A percentile compares a stretch with the other conserved stretches of the same genome.
Evolutionary conservation across 2,329 filamentous ascomycete genomes (phyloP).

Genomic region (Mycocentrospora acerina): DNA sequence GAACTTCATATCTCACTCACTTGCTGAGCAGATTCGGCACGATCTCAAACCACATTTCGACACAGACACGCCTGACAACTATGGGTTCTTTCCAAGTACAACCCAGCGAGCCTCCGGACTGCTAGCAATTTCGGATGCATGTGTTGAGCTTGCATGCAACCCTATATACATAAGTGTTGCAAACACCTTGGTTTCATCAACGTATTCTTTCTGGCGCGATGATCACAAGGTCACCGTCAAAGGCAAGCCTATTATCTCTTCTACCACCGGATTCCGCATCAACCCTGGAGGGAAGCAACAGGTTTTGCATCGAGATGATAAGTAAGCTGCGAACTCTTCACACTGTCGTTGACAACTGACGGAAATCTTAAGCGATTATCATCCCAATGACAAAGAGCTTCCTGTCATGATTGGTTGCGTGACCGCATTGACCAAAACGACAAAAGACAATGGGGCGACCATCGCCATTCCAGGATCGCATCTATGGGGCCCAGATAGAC

Average conservation of each 20-base stretch:
- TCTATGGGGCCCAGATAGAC: too few species aligned
- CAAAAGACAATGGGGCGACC: too few species aligned
- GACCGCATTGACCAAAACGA: too few species aligned
- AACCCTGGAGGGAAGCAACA: slow-evolving; percentile 1
- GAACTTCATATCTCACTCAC: neutral
- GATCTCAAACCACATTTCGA: slow-evolving; percentile 1
- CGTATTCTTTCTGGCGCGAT: slow-evolving; percentile 1
- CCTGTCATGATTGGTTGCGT: too few species aligned
- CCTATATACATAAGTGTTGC: slow-evolving; percentile 1
- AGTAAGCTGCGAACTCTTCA: neutral
- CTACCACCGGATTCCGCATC: neutral
- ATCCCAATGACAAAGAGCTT: slow-evolving; percentile 2
- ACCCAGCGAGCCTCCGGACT: slow-evolving; percentile 2
- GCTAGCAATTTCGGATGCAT: neutral
- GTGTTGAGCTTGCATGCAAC: slow-evolving; percentile 1
- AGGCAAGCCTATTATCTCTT: slow-evolving; percentile 1
- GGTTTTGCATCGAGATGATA: slow-evolving; percentile 3
- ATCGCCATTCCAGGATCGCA: too few species aligned
- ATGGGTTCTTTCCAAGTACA: slow-evolving; percentile 2
- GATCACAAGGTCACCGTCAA: neutral
- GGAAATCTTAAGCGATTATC: neutral
- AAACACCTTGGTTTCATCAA: neutral
- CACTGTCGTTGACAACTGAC: neutral
- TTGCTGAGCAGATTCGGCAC: neutral
- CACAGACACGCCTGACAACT: slow-evolving; percentile 1